phyloP scores from a whole-genome alignment of 495 filamentous ascomycete genomes.

The Daldinia childiae region DNA sequence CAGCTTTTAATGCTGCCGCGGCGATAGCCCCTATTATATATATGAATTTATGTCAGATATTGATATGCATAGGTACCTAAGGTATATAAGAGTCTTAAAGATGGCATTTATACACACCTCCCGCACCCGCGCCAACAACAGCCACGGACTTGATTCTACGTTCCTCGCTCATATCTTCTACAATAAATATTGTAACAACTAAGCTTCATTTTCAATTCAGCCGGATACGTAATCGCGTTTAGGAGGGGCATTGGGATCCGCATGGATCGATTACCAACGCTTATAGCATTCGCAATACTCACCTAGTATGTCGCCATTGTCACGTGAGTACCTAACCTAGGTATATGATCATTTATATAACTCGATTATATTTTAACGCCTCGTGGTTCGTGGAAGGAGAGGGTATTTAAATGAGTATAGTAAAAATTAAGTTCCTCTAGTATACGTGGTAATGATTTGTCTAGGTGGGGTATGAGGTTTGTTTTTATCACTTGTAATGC shows the following conservation, averaged over 20 bases:
- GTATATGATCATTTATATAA: too few relatives aligned
- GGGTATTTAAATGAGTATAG: not conserved
- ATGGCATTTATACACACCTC: constrained; percentile 52
- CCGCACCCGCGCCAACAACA: constrained; percentile 61
- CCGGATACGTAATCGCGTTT: not conserved
- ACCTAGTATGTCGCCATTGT: constrained; percentile 36
- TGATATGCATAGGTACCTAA: not conserved
- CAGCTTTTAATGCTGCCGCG: constrained; percentile 56
- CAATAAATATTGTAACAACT: constrained; percentile 1
- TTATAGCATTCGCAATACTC: constrained; percentile 32
- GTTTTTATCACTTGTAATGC: too few relatives aligned
- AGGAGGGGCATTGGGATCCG: constrained; percentile 12
- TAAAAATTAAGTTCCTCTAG: too few relatives aligned
- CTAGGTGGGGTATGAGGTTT: too few relatives aligned
- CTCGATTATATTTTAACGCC: not conserved
- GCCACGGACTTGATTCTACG: constrained; percentile 57
- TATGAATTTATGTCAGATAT: not conserved
- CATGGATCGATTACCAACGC: not conserved
- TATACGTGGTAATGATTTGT: too few relatives aligned
- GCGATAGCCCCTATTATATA: constrained; percentile 52
- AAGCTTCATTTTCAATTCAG: not conserved
- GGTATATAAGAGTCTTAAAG: not conserved
- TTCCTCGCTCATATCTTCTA: constrained; percentile 35
- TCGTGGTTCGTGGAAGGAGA: not conserved
- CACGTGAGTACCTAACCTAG: constrained; percentile 28